A percentile compares a stretch with the other conserved stretches of the same genome.
Evolutionary conservation across 768 basidiomycete species (phyloP).

Genomic region (Mycena capillaripes): DNA sequence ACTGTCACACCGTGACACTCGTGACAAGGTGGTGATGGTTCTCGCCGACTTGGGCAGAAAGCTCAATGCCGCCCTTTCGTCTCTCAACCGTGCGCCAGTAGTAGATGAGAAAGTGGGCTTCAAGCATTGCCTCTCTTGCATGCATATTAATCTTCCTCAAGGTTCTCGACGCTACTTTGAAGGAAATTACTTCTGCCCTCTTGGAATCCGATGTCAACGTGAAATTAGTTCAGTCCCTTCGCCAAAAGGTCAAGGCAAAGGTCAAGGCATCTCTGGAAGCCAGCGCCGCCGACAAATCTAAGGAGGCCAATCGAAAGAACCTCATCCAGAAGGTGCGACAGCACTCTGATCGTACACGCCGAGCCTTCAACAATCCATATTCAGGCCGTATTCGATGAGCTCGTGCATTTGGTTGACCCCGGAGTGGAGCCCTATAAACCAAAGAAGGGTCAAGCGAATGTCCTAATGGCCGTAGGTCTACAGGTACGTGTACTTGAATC

Average conservation of each 20-base stretch:
- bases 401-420: slow-evolving; percentile 95
- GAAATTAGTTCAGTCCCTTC: slow-evolving; percentile 89
- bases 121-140: background rate
- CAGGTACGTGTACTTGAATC: slow-evolving; percentile 68
- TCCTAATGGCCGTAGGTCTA: slow-evolving; percentile 98
- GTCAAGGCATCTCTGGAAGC: slow-evolving; percentile 86
- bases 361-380: slow-evolving; percentile 1
- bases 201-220: slow-evolving; percentile 99
- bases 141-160: slow-evolving; percentile 47
- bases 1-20: slow-evolving; percentile 26
- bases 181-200: slow-evolving; percentile 94
- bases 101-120: slow-evolving; percentile 89
- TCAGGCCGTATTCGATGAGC: slow-evolving; percentile 96
- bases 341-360: background rate
- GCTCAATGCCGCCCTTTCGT: slow-evolving; percentile 93
- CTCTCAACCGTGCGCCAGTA: slow-evolving; percentile 87
- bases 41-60: slow-evolving; percentile 94
- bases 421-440: slow-evolving; percentile 97
- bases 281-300: slow-evolving; percentile 74
- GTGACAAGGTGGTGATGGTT: slow-evolving; percentile 82
- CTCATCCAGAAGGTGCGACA: slow-evolving; percentile 88
- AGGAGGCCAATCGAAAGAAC: slow-evolving; percentile 84
- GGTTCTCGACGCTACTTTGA: slow-evolving; percentile 95
- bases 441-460: slow-evolving; percentile 92
- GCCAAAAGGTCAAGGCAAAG: slow-evolving; percentile 92